Conservation (phyloP, 2,329 filamentous ascomycete genomes). For the Ceratocystis destructans region DNA sequence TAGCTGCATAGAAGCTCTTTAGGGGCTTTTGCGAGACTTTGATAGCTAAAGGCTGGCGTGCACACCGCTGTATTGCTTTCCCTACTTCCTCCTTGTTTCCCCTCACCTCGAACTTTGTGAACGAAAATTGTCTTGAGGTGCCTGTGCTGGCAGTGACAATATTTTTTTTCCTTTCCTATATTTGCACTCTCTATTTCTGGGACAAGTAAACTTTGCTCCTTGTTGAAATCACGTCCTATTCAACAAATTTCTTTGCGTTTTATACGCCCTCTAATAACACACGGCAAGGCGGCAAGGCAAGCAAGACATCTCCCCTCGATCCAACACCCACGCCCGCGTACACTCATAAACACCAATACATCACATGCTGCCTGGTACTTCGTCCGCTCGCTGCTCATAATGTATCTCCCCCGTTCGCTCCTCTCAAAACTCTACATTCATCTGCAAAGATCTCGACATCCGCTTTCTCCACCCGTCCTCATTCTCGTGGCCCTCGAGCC, state of each 20-base stretch:
- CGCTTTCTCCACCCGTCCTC: slow-evolving; percentile 80
- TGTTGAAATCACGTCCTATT: background rate
- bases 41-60: too few relatives aligned
- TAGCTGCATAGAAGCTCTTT: too few relatives aligned
- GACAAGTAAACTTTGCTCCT: background rate
- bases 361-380: background rate
- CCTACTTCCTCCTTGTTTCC: background rate
- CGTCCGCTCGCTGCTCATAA: slow-evolving; percentile 29
- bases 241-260: too few relatives aligned
- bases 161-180: background rate
- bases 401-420: slow-evolving; percentile 88
- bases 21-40: too few relatives aligned
- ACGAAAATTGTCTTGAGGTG: background rate
- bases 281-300: background rate
- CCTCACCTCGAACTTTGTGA: background rate
- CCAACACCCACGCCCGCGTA: background rate
- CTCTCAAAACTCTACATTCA: slow-evolving; percentile 86
- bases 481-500: slow-evolving; percentile 88
- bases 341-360: background rate
- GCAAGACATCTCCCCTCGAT: background rate
- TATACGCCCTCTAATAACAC: background rate
- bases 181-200: background rate
- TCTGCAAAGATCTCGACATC: slow-evolving; percentile 72
- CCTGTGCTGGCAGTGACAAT: background rate
- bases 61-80: background rate